These are phyloP conservation scores for Salix purpurea DNA, from an alignment of 345 rosid genomes.

Conservation along the genomic window DNA sequence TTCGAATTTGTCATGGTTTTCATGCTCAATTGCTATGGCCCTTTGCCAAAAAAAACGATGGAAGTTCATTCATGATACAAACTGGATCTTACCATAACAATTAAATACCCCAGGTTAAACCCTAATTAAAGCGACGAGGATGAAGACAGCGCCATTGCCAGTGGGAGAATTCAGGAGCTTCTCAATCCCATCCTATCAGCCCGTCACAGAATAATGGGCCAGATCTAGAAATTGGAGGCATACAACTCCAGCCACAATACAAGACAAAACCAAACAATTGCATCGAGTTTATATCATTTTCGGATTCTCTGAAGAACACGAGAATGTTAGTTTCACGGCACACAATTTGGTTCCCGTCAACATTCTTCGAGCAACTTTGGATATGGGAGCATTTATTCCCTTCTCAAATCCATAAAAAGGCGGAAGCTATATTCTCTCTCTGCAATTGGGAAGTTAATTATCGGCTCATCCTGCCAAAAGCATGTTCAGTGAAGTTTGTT, in stretches of 20 bases:
- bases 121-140: too few species aligned
- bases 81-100: too few species aligned
- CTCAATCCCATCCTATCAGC: too few species aligned
- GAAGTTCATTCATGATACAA: too few species aligned
- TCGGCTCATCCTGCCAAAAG: not conserved
- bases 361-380: not conserved
- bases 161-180: too few species aligned
- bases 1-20: too few species aligned
- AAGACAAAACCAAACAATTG: not conserved
- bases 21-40: too few species aligned
- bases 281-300: not conserved
- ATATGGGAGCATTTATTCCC: constrained; percentile 5
- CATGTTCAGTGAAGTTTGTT: not conserved
- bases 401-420: not conserved
- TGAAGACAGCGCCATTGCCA: too few species aligned
- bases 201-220: too few species aligned
- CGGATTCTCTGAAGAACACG: not conserved
- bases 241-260: not conserved
- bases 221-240: too few species aligned
- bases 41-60: too few species aligned
- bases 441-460: not conserved
- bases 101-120: too few species aligned
- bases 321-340: not conserved
- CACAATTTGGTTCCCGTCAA: constrained; percentile 1
- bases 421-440: not conserved